Percentiles rank a stretch among this genome's conserved stretches.
Evolutionary conservation across 768 basidiomycete species (phyloP).

Genomic region (Suillus subluteus): DNA sequence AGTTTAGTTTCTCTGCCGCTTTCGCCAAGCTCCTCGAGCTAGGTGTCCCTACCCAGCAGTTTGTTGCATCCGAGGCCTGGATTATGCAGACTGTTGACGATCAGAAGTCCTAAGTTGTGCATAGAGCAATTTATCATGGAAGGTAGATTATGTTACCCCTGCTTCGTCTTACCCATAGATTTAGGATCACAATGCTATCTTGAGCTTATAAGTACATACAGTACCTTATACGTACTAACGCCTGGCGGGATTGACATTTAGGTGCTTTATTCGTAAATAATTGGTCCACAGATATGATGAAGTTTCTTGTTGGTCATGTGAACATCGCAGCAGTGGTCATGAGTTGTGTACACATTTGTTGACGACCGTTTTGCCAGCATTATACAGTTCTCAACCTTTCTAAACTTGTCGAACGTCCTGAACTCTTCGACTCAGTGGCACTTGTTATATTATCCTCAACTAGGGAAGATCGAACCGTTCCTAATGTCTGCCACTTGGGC

Average conservation of each 20-base stretch:
- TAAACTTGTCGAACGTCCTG: background rate
- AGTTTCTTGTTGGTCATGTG: constrained; percentile 5
- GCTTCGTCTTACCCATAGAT: background rate
- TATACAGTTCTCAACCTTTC: background rate
- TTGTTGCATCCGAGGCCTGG: constrained; percentile 75
- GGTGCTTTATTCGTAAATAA: constrained; percentile 2
- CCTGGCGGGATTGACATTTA: background rate
- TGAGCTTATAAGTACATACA: background rate
- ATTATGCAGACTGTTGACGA: constrained; percentile 42
- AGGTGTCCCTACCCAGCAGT: constrained; percentile 86
- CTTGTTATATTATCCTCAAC: background rate
- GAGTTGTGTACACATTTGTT: background rate
- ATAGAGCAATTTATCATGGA: background rate
- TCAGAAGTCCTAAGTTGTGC: constrained; percentile 11
- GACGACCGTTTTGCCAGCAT: background rate
- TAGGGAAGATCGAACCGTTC: background rate
- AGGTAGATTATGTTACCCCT: constrained; percentile 2
- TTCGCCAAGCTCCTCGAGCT: constrained; percentile 87
- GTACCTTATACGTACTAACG: background rate
- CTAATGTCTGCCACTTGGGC: constrained; percentile 10
- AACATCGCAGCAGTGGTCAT: constrained; percentile 1
- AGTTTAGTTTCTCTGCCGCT: constrained; percentile 75
- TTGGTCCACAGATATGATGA: background rate
- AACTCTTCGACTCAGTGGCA: background rate
- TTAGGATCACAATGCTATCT: background rate